Base-by-base conservation (phyloP, 2,329 filamentous ascomycete species). In the Colletotrichum lini region DNA sequence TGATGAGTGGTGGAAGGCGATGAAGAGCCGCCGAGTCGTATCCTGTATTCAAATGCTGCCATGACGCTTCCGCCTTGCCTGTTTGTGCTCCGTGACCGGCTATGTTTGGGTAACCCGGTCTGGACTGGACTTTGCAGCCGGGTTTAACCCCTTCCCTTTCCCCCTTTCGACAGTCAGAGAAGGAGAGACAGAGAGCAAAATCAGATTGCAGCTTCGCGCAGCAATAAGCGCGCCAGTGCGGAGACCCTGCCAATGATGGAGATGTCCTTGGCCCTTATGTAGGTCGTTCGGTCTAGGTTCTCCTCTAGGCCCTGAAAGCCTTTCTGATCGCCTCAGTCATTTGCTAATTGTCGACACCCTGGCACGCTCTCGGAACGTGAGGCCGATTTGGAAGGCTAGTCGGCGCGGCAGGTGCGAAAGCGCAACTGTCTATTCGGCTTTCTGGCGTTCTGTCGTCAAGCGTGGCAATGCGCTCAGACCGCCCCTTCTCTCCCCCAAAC, bases 321-420 rank as follows among this genome's bases (percentile, higher is more conserved):
- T 23, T 65, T 49, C 18, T 53, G 45, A 65, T 59, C 44, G 66
- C 49, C 15, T 18, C 38, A 18, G 44, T 65, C 60, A 65, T 49
- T 49, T 59, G 61, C 59, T 40, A 53, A 16, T 16, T 10, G 52
- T 47, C 40, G 35, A 58, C 35, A 64, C 35, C 65, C 54, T 15
- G 35, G 64, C 35, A 30, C 35, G 30, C 64, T 53, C 61, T 68
- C 65, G 64, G 68, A 58, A 63, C 65, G 38, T n/a, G 18, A 58
- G 57, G 68, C 68, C 68, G 58, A 63, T 71, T 71, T 63, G 64
- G 65, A 53, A 63, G 66, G 52, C 52, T 61, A 56, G 45, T 70
- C 56, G 64, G 57, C 67, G 49, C 18, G 53, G 57, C 53, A 49
- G 35, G 26, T 53, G 53, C 21, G 30, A 61, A 50, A 49, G 40